Evolutionary conservation across 2,329 filamentous ascomycete genomes (phyloP).

Genomic region (Curvularia spicifera): DNA sequence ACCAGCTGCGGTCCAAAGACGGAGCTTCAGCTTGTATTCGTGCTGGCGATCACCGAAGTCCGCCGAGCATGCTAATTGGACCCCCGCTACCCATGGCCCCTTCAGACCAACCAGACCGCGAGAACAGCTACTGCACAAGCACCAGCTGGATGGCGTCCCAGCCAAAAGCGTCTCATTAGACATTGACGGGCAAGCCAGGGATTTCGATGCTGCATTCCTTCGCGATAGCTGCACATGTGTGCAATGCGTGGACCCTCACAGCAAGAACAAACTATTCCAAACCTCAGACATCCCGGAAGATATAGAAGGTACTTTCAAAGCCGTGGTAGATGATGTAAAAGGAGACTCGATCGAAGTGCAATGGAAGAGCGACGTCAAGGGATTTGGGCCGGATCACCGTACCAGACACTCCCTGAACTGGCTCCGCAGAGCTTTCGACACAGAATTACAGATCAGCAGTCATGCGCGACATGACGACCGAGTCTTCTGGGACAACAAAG

Average conservation of each 20-base stretch:
- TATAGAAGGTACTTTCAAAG: constrained; percentile 45
- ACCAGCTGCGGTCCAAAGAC: constrained; percentile 8
- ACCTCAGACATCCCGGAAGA: constrained; percentile 66
- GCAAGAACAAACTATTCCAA: constrained; percentile 68
- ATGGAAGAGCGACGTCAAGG: constrained; percentile 66
- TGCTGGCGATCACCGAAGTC: constrained; percentile 26
- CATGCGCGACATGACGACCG: constrained; percentile 45
- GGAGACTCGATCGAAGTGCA: constrained; percentile 60
- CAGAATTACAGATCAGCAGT: constrained; percentile 40
- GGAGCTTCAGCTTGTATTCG: constrained; percentile 27
- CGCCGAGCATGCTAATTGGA: constrained; percentile 28
- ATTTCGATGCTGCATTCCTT: constrained; percentile 51
- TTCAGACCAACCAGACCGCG: constrained; percentile 28
- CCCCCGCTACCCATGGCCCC: constrained; percentile 30
- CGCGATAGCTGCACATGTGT: constrained; percentile 66
- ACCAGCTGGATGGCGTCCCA: constrained; percentile 27
- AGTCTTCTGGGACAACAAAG: constrained; percentile 56
- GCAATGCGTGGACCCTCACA: constrained; percentile 64
- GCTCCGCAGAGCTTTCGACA: constrained; percentile 40
- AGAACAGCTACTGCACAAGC: constrained; percentile 26
- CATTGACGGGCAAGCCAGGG: constrained; percentile 40
- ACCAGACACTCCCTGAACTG: constrained; percentile 50
- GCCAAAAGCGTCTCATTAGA: constrained; percentile 40
- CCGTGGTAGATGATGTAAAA: constrained; percentile 45
- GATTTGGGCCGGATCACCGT: constrained; percentile 51